phyloP scores from a whole-genome alignment of 129 eudicot genomes.

The carrot (Daucus carota) region DH1_v3.0 NC_030382.2:58039001-58039500 shows the following conservation, averaged over 20 bases:
- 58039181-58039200: slow-evolving; percentile 76
- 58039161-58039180: slow-evolving; percentile 55
- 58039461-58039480: slow-evolving; percentile 67
- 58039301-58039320: not conserved
- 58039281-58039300: slow-evolving; percentile 30
- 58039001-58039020: slow-evolving; percentile 57
- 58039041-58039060: slow-evolving; percentile 61
- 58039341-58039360: not conserved
- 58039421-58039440: slow-evolving; percentile 44
- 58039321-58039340: not conserved
- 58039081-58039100: slow-evolving; percentile 65
- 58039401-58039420: slow-evolving; percentile 55
- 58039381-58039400: slow-evolving; percentile 46
- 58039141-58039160: slow-evolving; percentile 64
- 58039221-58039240: slow-evolving; percentile 60
- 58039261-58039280: slow-evolving; percentile 47
- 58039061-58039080: slow-evolving; percentile 57
- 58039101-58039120: slow-evolving; percentile 36
- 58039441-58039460: slow-evolving; percentile 63
- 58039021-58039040: slow-evolving; percentile 54
- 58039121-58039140: slow-evolving; percentile 60
- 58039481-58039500: slow-evolving; percentile 53
- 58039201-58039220: slow-evolving; percentile 68
- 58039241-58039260: slow-evolving; percentile 54
- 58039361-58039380: slow-evolving; percentile 49